phyloP scores from a whole-genome alignment of 1,284 basidiomycete genomes.

The Ceratobasidium sp. region DNA sequence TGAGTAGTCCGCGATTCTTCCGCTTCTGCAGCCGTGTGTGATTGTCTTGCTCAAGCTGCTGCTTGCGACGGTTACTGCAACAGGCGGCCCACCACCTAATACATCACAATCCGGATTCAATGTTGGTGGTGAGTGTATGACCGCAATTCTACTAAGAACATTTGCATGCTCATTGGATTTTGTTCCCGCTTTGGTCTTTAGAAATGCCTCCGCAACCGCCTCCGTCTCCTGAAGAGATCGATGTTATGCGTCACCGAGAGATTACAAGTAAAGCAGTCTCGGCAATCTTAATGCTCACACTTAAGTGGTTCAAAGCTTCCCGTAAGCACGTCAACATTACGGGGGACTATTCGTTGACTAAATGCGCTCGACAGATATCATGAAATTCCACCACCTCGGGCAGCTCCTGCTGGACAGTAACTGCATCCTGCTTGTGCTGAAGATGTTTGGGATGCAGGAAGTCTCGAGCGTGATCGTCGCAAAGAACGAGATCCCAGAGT shows the following conservation, averaged over 20 bases:
- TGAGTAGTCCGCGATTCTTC: slow-evolving; percentile 71
- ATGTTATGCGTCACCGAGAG: slow-evolving; percentile 95
- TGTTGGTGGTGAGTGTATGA: slow-evolving; percentile 70
- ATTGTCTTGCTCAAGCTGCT: slow-evolving; percentile 90
- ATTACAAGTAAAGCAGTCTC: slow-evolving; percentile 98
- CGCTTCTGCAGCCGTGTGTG: slow-evolving; percentile 87
- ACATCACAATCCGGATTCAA: slow-evolving; percentile 55
- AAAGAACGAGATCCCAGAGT: slow-evolving; percentile 89
- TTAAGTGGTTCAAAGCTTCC: slow-evolving; percentile 99
- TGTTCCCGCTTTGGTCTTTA: slow-evolving; percentile 52
- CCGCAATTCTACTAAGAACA: slow-evolving; percentile 53
- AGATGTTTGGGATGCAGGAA: slow-evolving; percentile 98
- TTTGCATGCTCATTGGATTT: neutral
- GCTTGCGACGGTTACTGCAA: slow-evolving; percentile 88
- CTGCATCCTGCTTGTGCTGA: slow-evolving; percentile 92
- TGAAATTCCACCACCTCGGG: slow-evolving; percentile 98
- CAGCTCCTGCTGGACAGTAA: slow-evolving; percentile 97
- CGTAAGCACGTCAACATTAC: slow-evolving; percentile 67
- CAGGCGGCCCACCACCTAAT: slow-evolving; percentile 55
- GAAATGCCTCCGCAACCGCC: slow-evolving; percentile 76
- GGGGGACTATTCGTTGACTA: neutral
- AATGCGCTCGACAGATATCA: slow-evolving; percentile 74
- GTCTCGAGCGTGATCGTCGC: slow-evolving; percentile 85
- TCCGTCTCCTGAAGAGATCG: slow-evolving; percentile 92
- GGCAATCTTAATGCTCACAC: slow-evolving; percentile 87